Conservation (phyloP, 1,284 basidiomycete species). For the Fomitopsis betulina region DNA sequence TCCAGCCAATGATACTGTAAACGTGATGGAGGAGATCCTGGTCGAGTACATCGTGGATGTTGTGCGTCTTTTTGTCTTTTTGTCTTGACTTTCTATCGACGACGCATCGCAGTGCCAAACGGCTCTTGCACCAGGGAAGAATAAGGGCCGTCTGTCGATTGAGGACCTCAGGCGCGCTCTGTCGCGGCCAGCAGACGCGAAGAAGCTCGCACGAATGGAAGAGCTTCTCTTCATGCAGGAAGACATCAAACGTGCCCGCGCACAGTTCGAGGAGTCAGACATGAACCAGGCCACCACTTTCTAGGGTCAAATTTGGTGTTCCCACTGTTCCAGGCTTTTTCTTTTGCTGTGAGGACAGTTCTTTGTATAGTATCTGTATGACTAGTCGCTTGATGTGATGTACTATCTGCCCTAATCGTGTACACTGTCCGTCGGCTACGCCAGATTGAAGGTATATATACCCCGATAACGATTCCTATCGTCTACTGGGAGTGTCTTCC, state of each 20-base stretch:
- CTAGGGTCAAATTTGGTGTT: constrained; percentile 12
- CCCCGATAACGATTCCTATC: neutral
- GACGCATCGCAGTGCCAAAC: constrained; percentile 57
- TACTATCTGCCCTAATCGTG: neutral
- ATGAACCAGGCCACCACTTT: constrained; percentile 48
- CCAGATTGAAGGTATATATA: neutral
- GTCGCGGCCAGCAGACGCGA: constrained; percentile 74
- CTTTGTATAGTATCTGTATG: neutral
- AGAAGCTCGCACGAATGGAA: constrained; percentile 86
- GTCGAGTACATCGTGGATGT: constrained; percentile 90
- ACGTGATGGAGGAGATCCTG: constrained; percentile 92
- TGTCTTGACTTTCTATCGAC: neutral
- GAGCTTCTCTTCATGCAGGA: constrained; percentile 89
- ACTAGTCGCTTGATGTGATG: neutral
- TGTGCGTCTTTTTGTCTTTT: constrained; percentile 40
- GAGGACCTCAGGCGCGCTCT: constrained; percentile 78
- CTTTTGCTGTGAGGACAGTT: neutral
- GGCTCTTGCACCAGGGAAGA: constrained; percentile 63
- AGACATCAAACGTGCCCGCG: constrained; percentile 84
- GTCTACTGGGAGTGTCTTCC: neutral
- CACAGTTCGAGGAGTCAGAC: constrained; percentile 70
- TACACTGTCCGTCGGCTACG: neutral
- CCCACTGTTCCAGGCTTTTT: neutral
- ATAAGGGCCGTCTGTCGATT: constrained; percentile 62
- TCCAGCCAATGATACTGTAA: constrained; percentile 82